Base-by-base conservation (phyloP, 2,329 filamentous ascomycete genomes). In the Hypoxylon sp. region DNA sequence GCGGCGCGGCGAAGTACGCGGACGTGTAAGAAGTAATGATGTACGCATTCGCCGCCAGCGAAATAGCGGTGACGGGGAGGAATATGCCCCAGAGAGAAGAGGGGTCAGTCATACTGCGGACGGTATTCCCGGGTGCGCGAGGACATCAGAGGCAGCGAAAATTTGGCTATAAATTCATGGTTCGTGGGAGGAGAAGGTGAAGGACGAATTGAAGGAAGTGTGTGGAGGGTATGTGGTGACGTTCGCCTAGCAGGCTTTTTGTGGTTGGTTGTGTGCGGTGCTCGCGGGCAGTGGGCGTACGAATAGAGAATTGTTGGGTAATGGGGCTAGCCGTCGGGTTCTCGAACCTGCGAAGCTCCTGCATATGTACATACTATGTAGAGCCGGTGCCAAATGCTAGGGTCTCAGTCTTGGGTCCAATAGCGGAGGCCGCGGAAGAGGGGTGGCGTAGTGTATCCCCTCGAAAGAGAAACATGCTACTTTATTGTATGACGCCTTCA, bases 1-100 rank as follows among this genome's bases (percentile, higher is more conserved):
- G 81, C 28, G 88, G 88, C 28, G 89, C 89, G 36, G 82, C 83
- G 46, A 84, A 74, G 78, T 89, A 90, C 17, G 87, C 88, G 64
- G 82, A 77, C 56, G 83, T 82, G 76, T 88, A 88, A 56, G 82
- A 82, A 69, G 82, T 81, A 60, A 83, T 76, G 68, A 84, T 82
- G 75, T 88, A 86, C 64, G 79, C 80, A 74, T 87, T 79, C 69
- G 89, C 83, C 71, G 86, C 81, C 67, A 87, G 76, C 45, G 86
- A 79, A 76, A 88, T 82, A 68, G 88, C 87, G 78, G 86, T 86
- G 77, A 88, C 79, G 71, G 86, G 81, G 65, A 90, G 82, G 75
- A 89, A 80, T 72, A 87, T 81, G 76, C 85, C 84, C 86, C 86
- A 88, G 79, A 86, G 82, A 64, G 82, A 80, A 71, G 82, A 74